Base-by-base conservation (phyloP, 2,329 filamentous ascomycete species). In the Aspergillus glaucus region DNA sequence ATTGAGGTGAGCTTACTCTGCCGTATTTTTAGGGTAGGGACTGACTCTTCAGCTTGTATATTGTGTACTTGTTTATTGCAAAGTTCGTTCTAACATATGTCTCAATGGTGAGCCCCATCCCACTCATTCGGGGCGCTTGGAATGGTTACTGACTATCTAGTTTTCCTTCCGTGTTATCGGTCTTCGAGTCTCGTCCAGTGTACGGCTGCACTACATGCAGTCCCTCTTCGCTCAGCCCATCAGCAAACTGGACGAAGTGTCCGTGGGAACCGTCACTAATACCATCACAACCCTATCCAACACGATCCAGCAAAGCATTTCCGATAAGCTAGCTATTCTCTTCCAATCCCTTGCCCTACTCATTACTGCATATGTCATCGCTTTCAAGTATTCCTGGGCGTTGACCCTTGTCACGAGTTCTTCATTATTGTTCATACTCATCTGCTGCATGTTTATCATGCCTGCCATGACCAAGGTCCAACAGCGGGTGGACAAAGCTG, bases 31-130 rank as follows among this genome's bases (percentile, higher is more conserved):
- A 30, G 26, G 10, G 26, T 30, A 12, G 9, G 8, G 26, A 30
- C 26, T 30, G 26, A 30, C 26, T 30, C 26, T 30, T 30, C 26
- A 80, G 78, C 6, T 59, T 79, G n/a, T 79, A 74, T 53, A 80
- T 82, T 51, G 66, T 82, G 12, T 82, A 81, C 56, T 67, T 84
- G 1, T 82, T 82, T 51, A 65, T 79, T 17, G 79, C 65, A 12
- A 79, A 79, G 47, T 77, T 82, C 36, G 55, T 69, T 3, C 62
- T 81, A n/a, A 75, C 72, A 0, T 82, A 82, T 52, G 57, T 79
- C 15, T 78, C 79, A 50, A 76, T 77, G 55, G 77, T 80, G 63
- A 54, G 65, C 17, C 21, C 7, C 5, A 22, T 22, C 3, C 4
- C 22, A 22, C 22, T 22, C 22, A 22, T 22, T 6, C 22, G 5